Conservation (phyloP, 1,139 yeast genomes). For the Yamadazyma dendronema region DNA sequence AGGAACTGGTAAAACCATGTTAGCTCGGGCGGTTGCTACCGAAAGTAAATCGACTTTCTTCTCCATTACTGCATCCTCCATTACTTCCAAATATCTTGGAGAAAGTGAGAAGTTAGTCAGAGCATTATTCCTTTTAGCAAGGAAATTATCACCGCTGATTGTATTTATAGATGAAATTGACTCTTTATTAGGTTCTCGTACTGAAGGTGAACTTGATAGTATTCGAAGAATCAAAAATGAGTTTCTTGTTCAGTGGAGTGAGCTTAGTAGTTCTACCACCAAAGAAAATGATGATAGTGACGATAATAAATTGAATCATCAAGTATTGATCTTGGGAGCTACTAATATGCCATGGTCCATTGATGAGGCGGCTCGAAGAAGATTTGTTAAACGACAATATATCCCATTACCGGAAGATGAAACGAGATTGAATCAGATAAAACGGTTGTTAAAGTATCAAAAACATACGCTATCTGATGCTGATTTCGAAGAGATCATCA, state of each 20-base stretch:
- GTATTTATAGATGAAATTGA: constrained; percentile 97
- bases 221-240: constrained; percentile 91
- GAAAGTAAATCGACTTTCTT: constrained; percentile 94
- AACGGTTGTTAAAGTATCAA: constrained; percentile 69
- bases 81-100: constrained; percentile 89
- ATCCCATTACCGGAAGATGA: constrained; percentile 91
- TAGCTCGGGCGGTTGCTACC: constrained; percentile 96
- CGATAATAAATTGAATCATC: constrained; percentile 21
- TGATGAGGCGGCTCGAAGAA: constrained; percentile 95
- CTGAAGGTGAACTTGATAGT: constrained; percentile 90
- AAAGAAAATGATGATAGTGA: constrained; percentile 55
- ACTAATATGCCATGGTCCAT: constrained; percentile 98
- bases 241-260: constrained; percentile 94
- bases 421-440: constrained; percentile 73
- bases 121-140: constrained; percentile 83
- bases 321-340: constrained; percentile 92
- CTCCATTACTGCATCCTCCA: constrained; percentile 86
- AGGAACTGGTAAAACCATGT: constrained; percentile 97
- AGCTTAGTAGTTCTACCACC: constrained; percentile 70
- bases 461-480: constrained; percentile 65
- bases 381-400: constrained; percentile 90
- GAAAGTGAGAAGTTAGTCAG: constrained; percentile 93
- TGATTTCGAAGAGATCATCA: constrained; percentile 61
- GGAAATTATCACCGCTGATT: constrained; percentile 85
- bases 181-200: constrained; percentile 78